Percentiles rank a stretch among this genome's conserved stretches.
Conservation (phyloP, 805 yeast genomes). For the Novakomyces olei region DNA sequence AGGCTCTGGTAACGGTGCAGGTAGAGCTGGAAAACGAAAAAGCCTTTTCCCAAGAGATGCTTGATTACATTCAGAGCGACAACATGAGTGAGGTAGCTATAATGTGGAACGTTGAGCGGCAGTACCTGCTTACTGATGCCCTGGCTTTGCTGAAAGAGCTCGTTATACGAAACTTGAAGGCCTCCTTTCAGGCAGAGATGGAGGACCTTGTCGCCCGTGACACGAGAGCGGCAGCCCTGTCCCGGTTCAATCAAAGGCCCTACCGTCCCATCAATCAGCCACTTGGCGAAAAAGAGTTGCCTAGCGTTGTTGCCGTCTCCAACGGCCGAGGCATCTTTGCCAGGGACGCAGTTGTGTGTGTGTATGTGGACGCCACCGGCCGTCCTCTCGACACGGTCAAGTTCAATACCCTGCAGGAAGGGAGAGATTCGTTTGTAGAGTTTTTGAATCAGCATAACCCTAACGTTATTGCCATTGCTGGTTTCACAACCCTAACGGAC, state of each 20-base stretch:
- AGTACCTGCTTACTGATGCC: slow-evolving; percentile 40
- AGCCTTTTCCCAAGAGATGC: slow-evolving; percentile 17
- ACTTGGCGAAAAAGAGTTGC: slow-evolving; percentile 56
- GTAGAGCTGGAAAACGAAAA: slow-evolving; percentile 18
- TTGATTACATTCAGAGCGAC: slow-evolving; percentile 19
- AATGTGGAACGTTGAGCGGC: slow-evolving; percentile 65
- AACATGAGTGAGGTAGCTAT: slow-evolving; percentile 44
- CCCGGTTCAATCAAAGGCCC: slow-evolving; percentile 81
- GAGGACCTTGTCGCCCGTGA: slow-evolving; percentile 45
- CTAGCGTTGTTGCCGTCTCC: slow-evolving; percentile 61
- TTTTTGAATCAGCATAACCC: slow-evolving; percentile 48
- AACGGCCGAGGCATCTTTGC: slow-evolving; percentile 69
- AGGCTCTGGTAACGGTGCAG: slow-evolving; percentile 47
- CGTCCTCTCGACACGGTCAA: slow-evolving; percentile 54
- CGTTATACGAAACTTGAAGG: slow-evolving; percentile 57
- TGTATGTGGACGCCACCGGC: slow-evolving; percentile 57
- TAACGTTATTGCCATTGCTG: slow-evolving; percentile 77
- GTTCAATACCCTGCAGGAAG: slow-evolving; percentile 58
- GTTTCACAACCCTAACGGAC: slow-evolving; percentile 56
- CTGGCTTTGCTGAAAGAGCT: slow-evolving; percentile 43
- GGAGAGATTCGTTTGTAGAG: slow-evolving; percentile 33
- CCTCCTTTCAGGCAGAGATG: slow-evolving; percentile 54
- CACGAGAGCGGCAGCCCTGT: slow-evolving; percentile 45
- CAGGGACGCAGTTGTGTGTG: slow-evolving; percentile 71
- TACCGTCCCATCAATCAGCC: slow-evolving; percentile 46